Conservation (phyloP, 208 protist species). For the Leishmania turanica region DNA sequence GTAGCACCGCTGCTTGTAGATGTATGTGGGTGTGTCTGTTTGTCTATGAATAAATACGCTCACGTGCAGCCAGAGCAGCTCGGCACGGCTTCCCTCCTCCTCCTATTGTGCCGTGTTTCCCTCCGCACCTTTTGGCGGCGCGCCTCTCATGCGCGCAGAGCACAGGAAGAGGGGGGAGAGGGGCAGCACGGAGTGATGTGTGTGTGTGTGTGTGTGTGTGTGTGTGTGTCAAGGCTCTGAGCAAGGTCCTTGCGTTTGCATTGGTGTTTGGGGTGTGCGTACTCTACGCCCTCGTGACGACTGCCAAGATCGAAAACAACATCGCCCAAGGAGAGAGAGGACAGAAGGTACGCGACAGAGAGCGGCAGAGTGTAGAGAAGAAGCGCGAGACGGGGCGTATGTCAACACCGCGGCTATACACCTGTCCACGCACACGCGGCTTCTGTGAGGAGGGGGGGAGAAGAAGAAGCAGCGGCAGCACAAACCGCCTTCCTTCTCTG, state of each 20-base stretch:
- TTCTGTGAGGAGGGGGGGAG: background rate
- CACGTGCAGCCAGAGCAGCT: background rate
- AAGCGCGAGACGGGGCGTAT: background rate
- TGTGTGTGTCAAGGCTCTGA: background rate
- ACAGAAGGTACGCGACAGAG: background rate
- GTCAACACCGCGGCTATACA: background rate
- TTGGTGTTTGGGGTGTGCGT: background rate
- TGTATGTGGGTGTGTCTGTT: background rate
- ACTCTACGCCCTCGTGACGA: no score
- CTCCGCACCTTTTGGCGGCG: background rate
- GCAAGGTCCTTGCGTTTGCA: background rate
- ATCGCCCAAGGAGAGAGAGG: background rate
- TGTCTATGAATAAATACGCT: background rate
- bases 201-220: background rate
- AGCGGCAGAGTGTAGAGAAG: background rate
- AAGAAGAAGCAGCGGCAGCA: background rate
- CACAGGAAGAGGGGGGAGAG: background rate
- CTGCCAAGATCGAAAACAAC: background rate
- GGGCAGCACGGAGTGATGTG: background rate
- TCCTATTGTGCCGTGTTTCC: background rate
- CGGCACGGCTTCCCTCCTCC: background rate
- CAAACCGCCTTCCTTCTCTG: background rate
- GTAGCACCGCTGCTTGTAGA: background rate
- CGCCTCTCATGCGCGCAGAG: background rate
- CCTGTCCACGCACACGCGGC: background rate